These are phyloP conservation scores for Syzygium oleosum DNA, from an alignment of 345 rosid species.

Conservation along the genomic window DNA sequence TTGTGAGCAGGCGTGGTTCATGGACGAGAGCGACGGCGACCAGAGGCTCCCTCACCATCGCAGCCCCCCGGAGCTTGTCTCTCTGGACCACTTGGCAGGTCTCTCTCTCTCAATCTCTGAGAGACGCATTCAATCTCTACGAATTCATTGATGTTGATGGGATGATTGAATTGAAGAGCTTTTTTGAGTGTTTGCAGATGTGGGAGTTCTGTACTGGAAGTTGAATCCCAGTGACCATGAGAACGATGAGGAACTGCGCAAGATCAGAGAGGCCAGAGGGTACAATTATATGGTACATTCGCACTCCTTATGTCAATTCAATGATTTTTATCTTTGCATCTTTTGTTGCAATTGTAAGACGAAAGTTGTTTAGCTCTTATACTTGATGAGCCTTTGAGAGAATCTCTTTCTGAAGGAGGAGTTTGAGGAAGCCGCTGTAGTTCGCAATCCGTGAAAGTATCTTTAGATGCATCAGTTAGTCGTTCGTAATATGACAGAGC, in stretches of 20 bases:
- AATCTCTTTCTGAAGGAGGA: neutral
- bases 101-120: neutral
- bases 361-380: neutral
- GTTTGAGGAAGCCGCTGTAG: neutral
- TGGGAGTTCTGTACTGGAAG: slow-evolving; percentile 78
- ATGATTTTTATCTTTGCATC: neutral
- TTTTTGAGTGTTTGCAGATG: slow-evolving; percentile 22
- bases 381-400: neutral
- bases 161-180: neutral
- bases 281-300: slow-evolving; percentile 71
- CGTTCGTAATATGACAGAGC: neutral
- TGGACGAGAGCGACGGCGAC: slow-evolving; percentile 46
- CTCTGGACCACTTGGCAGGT: slow-evolving; percentile 47
- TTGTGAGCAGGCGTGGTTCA: slow-evolving; percentile 49
- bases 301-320: neutral
- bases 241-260: slow-evolving; percentile 50
- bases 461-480: neutral
- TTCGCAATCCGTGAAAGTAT: neutral
- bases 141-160: neutral
- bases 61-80: slow-evolving; percentile 31
- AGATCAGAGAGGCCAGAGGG: slow-evolving; percentile 71
- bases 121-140: neutral
- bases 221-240: slow-evolving; percentile 69
- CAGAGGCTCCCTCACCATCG: slow-evolving; percentile 46
- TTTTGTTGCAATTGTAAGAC: neutral